Percentiles rank a stretch among this genome's conserved stretches.
phyloP scores from a whole-genome alignment of 2,329 filamentous ascomycete species.

The Madurella fahalii region DNA sequence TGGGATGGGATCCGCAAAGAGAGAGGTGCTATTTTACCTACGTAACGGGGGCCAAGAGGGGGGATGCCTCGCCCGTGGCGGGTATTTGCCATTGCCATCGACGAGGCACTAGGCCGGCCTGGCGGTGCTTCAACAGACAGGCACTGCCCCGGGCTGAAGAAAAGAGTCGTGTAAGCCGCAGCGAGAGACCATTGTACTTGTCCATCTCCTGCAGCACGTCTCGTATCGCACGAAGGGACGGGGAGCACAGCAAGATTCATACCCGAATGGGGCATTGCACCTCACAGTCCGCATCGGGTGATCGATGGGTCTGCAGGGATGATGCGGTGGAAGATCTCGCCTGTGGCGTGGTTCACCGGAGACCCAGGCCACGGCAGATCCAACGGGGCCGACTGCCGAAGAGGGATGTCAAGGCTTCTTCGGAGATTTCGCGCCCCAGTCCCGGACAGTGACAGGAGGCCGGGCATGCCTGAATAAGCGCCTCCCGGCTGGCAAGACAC shows the following conservation, averaged over 20 bases:
- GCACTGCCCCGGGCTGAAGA: background rate
- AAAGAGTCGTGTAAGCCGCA: background rate
- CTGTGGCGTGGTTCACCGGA: background rate
- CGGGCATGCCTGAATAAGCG: background rate
- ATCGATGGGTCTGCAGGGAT: constrained; percentile 1
- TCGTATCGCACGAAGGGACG: constrained; percentile 13
- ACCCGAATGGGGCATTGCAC: constrained; percentile 8
- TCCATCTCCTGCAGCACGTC: constrained; percentile 1
- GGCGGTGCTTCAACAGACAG: background rate
- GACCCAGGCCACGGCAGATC: constrained; percentile 12
- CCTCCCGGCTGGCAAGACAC: background rate
- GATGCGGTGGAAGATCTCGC: background rate
- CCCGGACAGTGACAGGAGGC: constrained; percentile 16
- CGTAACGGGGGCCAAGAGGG: no score
- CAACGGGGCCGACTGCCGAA: constrained; percentile 12
- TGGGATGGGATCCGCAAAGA: no score
- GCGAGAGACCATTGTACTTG: background rate
- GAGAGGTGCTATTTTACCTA: no score
- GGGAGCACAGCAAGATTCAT: constrained; percentile 5
- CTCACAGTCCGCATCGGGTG: background rate
- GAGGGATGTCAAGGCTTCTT: background rate
- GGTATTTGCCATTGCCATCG: no score
- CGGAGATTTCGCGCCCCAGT: constrained; percentile 16
- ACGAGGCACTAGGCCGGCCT: no score
- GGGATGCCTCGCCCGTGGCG: no score